Evolutionary conservation across 2,329 filamentous ascomycete genomes (phyloP), one percentile per base, ranked within the genome.

Genomic region (Cordyceps tenuipes): DNA sequence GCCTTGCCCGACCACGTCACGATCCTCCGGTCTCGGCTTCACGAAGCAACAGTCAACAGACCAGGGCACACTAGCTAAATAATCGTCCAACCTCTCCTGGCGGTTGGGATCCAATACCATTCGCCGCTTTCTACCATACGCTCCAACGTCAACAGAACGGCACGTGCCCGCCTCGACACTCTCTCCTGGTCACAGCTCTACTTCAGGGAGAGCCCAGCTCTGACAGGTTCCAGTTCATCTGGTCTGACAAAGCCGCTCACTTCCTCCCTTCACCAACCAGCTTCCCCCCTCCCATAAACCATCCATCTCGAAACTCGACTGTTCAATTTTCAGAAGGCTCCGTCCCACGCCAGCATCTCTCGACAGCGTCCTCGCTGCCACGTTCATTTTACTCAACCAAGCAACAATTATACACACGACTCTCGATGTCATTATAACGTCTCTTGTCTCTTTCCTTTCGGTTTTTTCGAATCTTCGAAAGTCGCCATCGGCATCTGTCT

Each of bases 391-490:
- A 48, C 51, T 23, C 19, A 41, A 6, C 13, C 31, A 15, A 41
- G 13, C 8, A 64, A 70, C 63, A 58, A 61, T 46, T 41, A 57
- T 41, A 59, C 36, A 62, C 56, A 61, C 61, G 54, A 63, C 67
- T 5, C 66, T 71, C 70, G 69, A 77, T 77, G 75, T 76, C 70
- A 69, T 71, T 65, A 72, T 77, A 77, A 77, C 75, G 75, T 74
- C 69, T 68, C 66, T 66, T 63, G 67, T 70, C 67, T 66, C 68
- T 59, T 68, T 66, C 64, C 68, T 69, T 66, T 67, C 65, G 36
- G 48, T 46, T 70, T 73, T 64, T 67, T 68, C 63, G 66, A 67
- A 61, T 63, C 67, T 67, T 64, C 63, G 63, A 65, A 54, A 68
- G 68, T 69, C 68, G 52, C 63, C 64, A 61, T 66, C 68, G 68